Evolutionary conservation across 371 early-diverging fungal species (phyloP).

Genomic region (Saksenaea oblongispora): DNA sequence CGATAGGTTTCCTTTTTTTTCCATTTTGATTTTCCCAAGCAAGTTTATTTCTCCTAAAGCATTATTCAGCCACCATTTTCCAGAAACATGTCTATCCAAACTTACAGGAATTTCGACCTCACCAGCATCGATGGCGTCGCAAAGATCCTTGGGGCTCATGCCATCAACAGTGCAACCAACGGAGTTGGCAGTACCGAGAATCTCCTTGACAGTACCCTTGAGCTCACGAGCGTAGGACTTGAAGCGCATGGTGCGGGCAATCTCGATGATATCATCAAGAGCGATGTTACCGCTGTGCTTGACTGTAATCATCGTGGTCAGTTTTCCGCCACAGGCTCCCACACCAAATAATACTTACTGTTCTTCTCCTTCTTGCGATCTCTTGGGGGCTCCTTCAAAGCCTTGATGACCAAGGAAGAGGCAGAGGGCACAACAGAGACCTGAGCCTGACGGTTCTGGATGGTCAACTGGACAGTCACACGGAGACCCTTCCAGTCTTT

Average conservation of each 20-base stretch:
- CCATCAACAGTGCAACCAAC: conserved; percentile 94
- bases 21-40: not conserved
- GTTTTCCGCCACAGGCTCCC: not conserved
- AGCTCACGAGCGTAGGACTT: conserved; percentile 91
- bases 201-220: conserved; percentile 97
- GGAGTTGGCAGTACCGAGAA: conserved; percentile 98
- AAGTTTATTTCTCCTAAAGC: not conserved
- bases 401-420: conserved; percentile 97
- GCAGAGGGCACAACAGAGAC: conserved; percentile 98
- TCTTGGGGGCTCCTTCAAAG: conserved; percentile 98
- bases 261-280: conserved; percentile 91
- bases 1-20: not conserved
- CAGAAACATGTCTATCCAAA: not conserved
- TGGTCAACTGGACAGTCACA: conserved; percentile 97
- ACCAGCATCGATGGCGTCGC: conserved; percentile 63
- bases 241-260: conserved; percentile 95
- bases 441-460: conserved; percentile 99
- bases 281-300: conserved; percentile 94
- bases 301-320: conserved; percentile 28
- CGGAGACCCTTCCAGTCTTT: conserved; percentile 98
- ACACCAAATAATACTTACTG: conserved; percentile 43
- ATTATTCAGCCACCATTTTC: not conserved
- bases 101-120: conserved; percentile 87
- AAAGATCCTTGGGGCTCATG: conserved; percentile 50
- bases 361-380: conserved; percentile 99